Base-by-base conservation (phyloP, 2,329 filamentous ascomycete species). In the Karstenula rhodostoma region DNA sequence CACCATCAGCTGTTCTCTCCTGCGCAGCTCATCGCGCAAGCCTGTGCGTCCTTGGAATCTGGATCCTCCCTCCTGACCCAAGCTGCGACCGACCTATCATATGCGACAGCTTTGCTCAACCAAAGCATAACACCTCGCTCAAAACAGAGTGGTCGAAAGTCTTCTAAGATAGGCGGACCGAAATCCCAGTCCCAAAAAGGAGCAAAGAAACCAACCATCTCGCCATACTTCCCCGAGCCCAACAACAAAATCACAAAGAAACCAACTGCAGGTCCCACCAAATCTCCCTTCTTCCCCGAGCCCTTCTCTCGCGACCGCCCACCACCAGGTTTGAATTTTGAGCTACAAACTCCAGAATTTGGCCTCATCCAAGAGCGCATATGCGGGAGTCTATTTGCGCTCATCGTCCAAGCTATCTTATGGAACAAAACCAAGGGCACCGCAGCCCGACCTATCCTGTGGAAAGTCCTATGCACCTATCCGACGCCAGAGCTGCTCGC, bases 351-450 rank as follows among this genome's bases (percentile, higher is more conserved):
- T 6, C 47, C 44, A 13, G 44, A 55, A 7, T 97, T 96, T 72
- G 93, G 93, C 0, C 84, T 97, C 1, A 87, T 97, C 40, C 94
- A 97, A 74, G 94, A 97, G 74, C 85, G 89, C 64, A 85, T 96
- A 17, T 87, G 88, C 1, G 77, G 86, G 52, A 85, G 93, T 58
- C 90, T 93, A 0, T 97, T 96, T 76, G 89, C 88, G 65, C 85
- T 97, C 1, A 85, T 97, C 1, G 83, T 97, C 32, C 93, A 91
- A 13, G 89, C 93, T 5, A 93, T 92, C 0, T 94, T 97, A 69
- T 87, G 97, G 32, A 94, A 94, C 75, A 89, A 90, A 60, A 97
- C 93, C 0, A 84, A 87, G 2, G 94, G 92, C 12, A 85, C 83
- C 49, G 83, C 87, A 10, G 92, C 93, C 4, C 89, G 95, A 29